Base-by-base conservation (phyloP, 2,329 filamentous ascomycete genomes). In the Pleurostoma richardsiae region DNA sequence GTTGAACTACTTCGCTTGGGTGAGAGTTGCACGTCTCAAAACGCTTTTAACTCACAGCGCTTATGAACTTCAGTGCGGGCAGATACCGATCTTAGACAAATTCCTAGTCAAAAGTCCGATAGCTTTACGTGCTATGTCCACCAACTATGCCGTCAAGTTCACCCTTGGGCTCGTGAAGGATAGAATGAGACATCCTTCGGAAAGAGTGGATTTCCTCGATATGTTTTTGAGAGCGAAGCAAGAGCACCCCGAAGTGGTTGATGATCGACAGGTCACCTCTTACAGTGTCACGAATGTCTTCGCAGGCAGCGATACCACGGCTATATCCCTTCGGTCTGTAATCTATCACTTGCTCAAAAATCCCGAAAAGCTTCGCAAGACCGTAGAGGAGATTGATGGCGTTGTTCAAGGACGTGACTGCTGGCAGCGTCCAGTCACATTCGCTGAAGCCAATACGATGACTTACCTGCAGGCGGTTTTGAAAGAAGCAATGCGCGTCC, bases 261-360 rank as follows among this genome's bases (percentile, higher is more conserved):
- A 72, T 29, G 54, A 57, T 28, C 44, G 47, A 19, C 46, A 39
- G 4, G 49, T 60, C 42, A 45, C 53, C 8, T 47, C 45, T 4
- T 57, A 56, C 36, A 41, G 53, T 10, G 45, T 58, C 5, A 44
- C 56, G 29, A 61, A 59, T 46, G 27, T 61, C 19, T 47, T 54
- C 40, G 60, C 56, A 5, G 83, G 83, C 4, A 79, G 75, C 2
- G 83, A 87, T 60, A 86, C 83, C 2, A 87, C 83, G 0, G 82
- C 79, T 26, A 85, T 86, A 56, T 75, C 71, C 30, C 65, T 86
- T 0, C 74, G 73, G 8, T 71, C 77, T 2, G 68, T 85, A 3
- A 79, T 86, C 56, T 85, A 85, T 62, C 76, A 79, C 60, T 61
- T 85, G 6, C 66, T 85, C 38, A 78, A 75, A 57, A 70, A 82